A percentile compares a stretch with the other conserved stretches of the same genome.
phyloP scores from a whole-genome alignment of 2,329 filamentous ascomycete genomes.

The Aspergillus texensis region DNA sequence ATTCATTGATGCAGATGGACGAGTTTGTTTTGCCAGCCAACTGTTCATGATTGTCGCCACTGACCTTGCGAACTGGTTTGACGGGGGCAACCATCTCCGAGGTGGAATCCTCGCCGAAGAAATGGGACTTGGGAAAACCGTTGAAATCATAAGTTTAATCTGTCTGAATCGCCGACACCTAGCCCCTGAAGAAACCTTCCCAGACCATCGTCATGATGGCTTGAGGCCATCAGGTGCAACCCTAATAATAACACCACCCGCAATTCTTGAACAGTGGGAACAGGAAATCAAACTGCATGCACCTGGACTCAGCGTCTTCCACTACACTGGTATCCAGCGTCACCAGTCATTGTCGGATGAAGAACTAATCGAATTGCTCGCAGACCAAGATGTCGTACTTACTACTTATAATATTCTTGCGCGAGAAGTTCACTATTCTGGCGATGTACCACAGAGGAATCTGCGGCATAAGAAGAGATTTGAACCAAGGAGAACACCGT shows the following conservation, averaged over 20 bases:
- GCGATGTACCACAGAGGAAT: constrained; percentile 69
- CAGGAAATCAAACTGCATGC: constrained; percentile 62
- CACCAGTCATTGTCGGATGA: constrained; percentile 38
- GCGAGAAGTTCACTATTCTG: constrained; percentile 76
- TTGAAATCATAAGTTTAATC: constrained; percentile 52
- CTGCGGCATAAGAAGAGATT: constrained; percentile 67
- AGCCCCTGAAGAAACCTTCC: constrained; percentile 14
- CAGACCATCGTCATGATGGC: constrained; percentile 23
- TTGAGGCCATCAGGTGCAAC: constrained; percentile 55
- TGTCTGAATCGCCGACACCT: constrained; percentile 40
- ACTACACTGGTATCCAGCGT: constrained; percentile 59
- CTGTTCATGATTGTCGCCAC: constrained; percentile 44
- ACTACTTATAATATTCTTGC: constrained; percentile 72
- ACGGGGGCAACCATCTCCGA: constrained; percentile 32
- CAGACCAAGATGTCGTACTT: constrained; percentile 58
- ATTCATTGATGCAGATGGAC: constrained; percentile 42
- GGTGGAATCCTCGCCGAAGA: constrained; percentile 55
- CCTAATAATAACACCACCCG: constrained; percentile 64
- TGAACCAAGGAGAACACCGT: constrained; percentile 69
- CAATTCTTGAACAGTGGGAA: constrained; percentile 66
- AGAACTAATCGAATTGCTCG: constrained; percentile 51
- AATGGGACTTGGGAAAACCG: constrained; percentile 55
- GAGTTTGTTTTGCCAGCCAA: constrained; percentile 44
- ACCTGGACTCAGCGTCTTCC: constrained; percentile 57
- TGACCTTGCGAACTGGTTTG: constrained; percentile 37